These are phyloP conservation scores for Hypoxylon trugodes DNA, from an alignment of 495 filamentous ascomycete genomes.

Conservation along the genomic window DNA sequence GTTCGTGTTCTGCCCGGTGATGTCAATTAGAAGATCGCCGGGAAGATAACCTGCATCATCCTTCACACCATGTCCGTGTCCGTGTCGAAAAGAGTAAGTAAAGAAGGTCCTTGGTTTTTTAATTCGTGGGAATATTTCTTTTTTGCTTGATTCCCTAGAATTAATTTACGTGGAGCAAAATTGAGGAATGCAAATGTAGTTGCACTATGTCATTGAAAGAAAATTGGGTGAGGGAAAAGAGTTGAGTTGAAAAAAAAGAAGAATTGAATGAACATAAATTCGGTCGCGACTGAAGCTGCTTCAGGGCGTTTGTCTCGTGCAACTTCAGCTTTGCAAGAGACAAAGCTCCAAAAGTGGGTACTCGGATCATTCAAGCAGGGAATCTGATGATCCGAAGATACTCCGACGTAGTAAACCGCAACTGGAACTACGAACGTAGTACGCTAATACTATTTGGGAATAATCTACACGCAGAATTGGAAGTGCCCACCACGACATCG, in stretches of 20 bases:
- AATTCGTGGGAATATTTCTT: background rate
- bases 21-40: conserved; percentile 43
- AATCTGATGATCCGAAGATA: conserved; percentile 5
- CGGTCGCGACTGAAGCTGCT: conserved; percentile 8
- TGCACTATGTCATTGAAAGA: background rate
- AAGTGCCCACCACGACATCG: background rate
- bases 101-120: background rate
- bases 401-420: background rate
- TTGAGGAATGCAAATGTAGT: background rate
- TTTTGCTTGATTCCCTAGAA: background rate
- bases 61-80: conserved; percentile 7
- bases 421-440: too few relatives aligned
- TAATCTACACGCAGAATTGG: background rate
- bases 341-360: conserved; percentile 13
- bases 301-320: background rate
- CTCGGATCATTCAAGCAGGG: background rate
- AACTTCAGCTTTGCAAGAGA: conserved; percentile 4
- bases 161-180: background rate
- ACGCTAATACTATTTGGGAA: background rate
- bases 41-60: conserved; percentile 24
- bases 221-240: background rate
- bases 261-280: background rate
- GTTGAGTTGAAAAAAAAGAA: background rate
- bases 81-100: too few relatives aligned
- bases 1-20: conserved; percentile 41